Conservation (phyloP, 108 stramenopile genomes). For the Aurantiochytrium sp. region DNA sequence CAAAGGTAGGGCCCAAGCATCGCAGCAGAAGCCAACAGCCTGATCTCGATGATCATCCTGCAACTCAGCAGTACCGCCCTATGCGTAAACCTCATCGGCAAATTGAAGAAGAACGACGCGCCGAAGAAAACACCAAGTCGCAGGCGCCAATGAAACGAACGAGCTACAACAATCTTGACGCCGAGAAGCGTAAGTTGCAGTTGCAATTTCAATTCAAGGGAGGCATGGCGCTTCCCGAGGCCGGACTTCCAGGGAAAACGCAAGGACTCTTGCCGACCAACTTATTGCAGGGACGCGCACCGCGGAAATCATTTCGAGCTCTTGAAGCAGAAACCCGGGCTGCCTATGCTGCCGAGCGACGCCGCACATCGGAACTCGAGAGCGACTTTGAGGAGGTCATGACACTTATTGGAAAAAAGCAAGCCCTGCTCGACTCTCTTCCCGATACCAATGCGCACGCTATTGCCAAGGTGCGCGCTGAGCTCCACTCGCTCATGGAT, state of each 20-base stretch:
- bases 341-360: neutral
- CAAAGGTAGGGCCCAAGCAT: neutral
- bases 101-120: neutral
- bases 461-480: neutral
- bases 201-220: conserved; percentile 13
- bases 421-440: neutral
- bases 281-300: neutral
- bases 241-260: neutral
- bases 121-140: neutral
- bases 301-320: neutral
- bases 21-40: neutral
- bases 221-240: neutral
- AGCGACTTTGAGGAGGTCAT: neutral
- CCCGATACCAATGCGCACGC: neutral
- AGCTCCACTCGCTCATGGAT: neutral
- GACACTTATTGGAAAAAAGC: neutral
- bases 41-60: neutral
- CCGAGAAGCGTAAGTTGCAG: neutral
- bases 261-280: neutral
- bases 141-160: neutral
- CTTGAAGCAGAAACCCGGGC: neutral
- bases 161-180: neutral
- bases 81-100: neutral
- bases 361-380: neutral
- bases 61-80: neutral